Evolutionary conservation across 2,329 filamentous ascomycete species (phyloP).

Genomic region (Didymella pinodella): DNA sequence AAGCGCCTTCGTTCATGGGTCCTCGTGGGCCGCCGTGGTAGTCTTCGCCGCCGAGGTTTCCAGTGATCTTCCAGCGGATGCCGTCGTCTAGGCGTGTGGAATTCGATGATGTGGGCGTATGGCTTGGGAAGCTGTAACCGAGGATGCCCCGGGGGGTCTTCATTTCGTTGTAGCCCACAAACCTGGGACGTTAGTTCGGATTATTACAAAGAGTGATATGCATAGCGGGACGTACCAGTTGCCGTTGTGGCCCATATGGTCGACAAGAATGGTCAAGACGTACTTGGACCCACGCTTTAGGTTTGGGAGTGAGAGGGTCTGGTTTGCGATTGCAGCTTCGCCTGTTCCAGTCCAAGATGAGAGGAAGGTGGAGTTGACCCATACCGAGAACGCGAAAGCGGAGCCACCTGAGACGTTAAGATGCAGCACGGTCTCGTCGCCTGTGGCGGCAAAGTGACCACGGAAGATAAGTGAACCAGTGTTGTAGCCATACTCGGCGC

Average conservation of each 20-base stretch:
- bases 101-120: constrained; percentile 42
- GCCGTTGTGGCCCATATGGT: constrained; percentile 74
- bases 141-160: constrained; percentile 68
- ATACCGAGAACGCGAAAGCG: constrained; percentile 71
- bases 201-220: not conserved
- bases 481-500: constrained; percentile 75
- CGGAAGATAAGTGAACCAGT: constrained; percentile 72
- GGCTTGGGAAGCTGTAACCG: constrained; percentile 62
- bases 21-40: constrained; percentile 67
- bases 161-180: constrained; percentile 58
- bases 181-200: constrained; percentile 35
- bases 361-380: constrained; percentile 68
- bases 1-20: constrained; percentile 69
- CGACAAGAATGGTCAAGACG: constrained; percentile 72
- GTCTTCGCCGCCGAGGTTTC: constrained; percentile 70
- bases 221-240: constrained; percentile 50
- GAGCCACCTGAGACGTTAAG: constrained; percentile 67
- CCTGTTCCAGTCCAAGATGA: constrained; percentile 68
- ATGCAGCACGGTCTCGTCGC: constrained; percentile 65
- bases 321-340: constrained; percentile 57
- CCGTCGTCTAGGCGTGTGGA: constrained; percentile 37
- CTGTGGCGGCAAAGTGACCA: constrained; percentile 70
- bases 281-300: constrained; percentile 62
- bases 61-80: constrained; percentile 70
- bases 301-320: constrained; percentile 63